phyloP scores from a whole-genome alignment of 1,284 basidiomycete species.

The Ustilago esculenta region DNA sequence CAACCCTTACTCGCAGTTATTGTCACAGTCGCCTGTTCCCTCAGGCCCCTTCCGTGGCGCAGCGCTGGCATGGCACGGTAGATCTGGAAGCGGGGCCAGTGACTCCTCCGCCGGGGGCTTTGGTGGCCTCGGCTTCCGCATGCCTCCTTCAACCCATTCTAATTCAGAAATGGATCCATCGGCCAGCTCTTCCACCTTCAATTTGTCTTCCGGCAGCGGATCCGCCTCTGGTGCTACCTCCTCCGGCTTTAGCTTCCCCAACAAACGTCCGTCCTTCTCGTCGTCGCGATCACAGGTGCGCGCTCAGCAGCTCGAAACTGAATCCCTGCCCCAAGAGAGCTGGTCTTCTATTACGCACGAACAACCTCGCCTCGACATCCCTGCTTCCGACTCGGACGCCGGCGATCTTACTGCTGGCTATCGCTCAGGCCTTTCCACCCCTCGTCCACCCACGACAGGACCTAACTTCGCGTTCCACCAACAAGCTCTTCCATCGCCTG shows the following conservation, averaged over 20 bases:
- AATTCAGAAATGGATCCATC: conserved; percentile 11
- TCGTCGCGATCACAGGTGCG: conserved; percentile 35
- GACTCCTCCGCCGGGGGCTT: conserved; percentile 47
- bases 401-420: conserved; percentile 45
- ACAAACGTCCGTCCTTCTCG: conserved; percentile 18
- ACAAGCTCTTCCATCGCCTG: conserved; percentile 30
- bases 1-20: conserved; percentile 13
- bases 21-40: conserved; percentile 21
- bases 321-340: conserved; percentile 12
- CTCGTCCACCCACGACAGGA: conserved; percentile 18
- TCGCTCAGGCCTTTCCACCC: conserved; percentile 37
- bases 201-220: conserved; percentile 8
- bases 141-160: conserved; percentile 10
- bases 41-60: conserved; percentile 47
- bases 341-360: conserved; percentile 33
- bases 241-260: conserved; percentile 36
- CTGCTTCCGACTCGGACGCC: conserved; percentile 26
- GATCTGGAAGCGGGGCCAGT: conserved; percentile 44
- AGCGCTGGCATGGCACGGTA: conserved; percentile 44
- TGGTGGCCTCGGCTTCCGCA: conserved; percentile 34
- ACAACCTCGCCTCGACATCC: conserved; percentile 27
- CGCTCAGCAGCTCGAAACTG: conserved; percentile 14
- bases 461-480: conserved; percentile 19
- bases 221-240: conserved; percentile 7
- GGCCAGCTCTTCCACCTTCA: conserved; percentile 7